Conservation (phyloP, 768 basidiomycete species). For the Phanerodontia chrysosporium region DNA sequence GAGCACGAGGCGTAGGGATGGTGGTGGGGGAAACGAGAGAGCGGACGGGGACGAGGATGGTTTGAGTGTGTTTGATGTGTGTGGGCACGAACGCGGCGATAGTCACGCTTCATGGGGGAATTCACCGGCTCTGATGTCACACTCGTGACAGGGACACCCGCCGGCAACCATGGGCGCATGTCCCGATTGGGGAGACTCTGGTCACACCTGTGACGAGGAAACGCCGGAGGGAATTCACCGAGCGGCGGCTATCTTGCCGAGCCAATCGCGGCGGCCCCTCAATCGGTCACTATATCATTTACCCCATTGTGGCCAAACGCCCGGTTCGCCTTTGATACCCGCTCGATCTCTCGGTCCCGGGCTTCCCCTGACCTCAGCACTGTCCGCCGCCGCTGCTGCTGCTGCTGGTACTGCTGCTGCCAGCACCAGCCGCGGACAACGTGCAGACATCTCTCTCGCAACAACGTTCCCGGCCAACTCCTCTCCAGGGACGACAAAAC, state of each 20-base stretch:
- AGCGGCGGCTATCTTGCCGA: background rate
- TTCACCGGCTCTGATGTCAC: constrained; percentile 10
- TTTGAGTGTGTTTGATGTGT: constrained; percentile 1
- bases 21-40: constrained; percentile 1
- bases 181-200: background rate
- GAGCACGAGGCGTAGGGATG: background rate
- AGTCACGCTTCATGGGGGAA: constrained; percentile 6
- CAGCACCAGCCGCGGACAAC: background rate
- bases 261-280: background rate
- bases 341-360: constrained; percentile 1
- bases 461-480: too few species aligned
- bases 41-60: constrained; percentile 1
- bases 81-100: constrained; percentile 7
- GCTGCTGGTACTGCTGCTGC: too few species aligned
- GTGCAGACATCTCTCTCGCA: too few species aligned
- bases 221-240: background rate
- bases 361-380: background rate
- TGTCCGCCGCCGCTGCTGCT: background rate
- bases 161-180: constrained; percentile 1
- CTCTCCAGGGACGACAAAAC: too few species aligned
- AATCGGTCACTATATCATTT: constrained; percentile 1
- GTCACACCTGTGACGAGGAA: constrained; percentile 6
- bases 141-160: constrained; percentile 1
- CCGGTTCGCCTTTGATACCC: background rate
- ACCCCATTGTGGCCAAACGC: background rate